phyloP scores from a whole-genome alignment of 192 early-diverging fungal genomes.

The Hyaloraphidium curvatum region DNA sequence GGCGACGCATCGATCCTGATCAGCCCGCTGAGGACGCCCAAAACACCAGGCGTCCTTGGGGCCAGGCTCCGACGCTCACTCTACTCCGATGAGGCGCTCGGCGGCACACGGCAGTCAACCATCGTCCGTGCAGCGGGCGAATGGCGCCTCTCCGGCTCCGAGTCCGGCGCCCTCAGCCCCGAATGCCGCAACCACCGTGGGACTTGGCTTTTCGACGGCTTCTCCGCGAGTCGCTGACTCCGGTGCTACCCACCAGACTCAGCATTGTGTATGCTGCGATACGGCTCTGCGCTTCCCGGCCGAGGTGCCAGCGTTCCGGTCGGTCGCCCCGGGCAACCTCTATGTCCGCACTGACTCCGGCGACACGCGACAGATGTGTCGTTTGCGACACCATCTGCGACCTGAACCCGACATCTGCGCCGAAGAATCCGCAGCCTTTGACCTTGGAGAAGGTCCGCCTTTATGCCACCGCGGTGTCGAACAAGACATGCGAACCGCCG shows the following conservation, averaged over 20 bases:
- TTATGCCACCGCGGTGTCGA: not conserved
- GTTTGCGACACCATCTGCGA: not conserved
- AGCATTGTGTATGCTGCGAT: conserved; percentile 1
- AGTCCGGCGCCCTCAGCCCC: too few species aligned
- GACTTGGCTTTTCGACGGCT: too few species aligned
- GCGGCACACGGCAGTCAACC: too few species aligned
- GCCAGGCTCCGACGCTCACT: too few species aligned
- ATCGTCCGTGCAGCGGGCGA: too few species aligned
- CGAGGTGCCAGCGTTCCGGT: not conserved
- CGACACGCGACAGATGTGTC: not conserved
- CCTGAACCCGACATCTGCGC: not conserved
- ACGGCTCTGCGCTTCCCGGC: not conserved
- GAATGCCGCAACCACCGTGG: too few species aligned
- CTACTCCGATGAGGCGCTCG: too few species aligned
- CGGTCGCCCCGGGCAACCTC: not conserved
- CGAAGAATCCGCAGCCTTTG: not conserved
- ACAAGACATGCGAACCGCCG: not conserved
- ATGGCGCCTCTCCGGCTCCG: too few species aligned
- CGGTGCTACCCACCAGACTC: not conserved
- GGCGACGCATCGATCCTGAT: too few species aligned
- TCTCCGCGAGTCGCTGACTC: not conserved
- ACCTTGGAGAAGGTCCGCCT: not conserved
- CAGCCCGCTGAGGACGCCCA: too few species aligned
- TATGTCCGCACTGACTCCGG: not conserved
- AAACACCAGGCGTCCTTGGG: too few species aligned